phyloP scores from a whole-genome alignment of 1,284 basidiomycete species.

The Marasmius tenuissimus region DNA sequence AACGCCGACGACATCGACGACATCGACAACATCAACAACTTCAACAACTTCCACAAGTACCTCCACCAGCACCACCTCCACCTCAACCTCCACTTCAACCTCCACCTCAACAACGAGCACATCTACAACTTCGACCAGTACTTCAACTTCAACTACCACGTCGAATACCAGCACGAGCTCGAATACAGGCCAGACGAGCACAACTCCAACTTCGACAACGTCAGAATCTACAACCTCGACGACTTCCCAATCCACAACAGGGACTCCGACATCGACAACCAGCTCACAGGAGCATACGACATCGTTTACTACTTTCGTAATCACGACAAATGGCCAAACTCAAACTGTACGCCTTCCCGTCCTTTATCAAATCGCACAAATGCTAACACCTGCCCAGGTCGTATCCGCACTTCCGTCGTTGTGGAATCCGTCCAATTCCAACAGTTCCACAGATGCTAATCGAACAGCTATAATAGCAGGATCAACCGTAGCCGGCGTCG shows the following conservation, averaged over 20 bases:
- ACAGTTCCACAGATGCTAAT: slow-evolving; percentile 8
- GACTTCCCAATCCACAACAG: slow-evolving; percentile 7
- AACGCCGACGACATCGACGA: not conserved
- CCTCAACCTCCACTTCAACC: not conserved
- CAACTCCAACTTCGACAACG: not conserved
- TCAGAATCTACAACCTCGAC: not conserved
- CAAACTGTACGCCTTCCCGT: not conserved
- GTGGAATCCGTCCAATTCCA: slow-evolving; percentile 1
- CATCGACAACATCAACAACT: not conserved
- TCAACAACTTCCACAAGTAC: not conserved
- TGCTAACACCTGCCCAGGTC: slow-evolving; percentile 17
- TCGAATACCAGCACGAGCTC: not conserved
- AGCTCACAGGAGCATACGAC: slow-evolving; percentile 11
- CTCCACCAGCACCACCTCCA: not conserved
- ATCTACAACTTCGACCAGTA: not conserved
- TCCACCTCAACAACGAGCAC: not conserved
- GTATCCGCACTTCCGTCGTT: slow-evolving; percentile 27
- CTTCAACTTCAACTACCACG: not conserved
- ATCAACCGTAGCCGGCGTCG: slow-evolving; percentile 39
- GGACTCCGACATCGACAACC: slow-evolving; percentile 10
- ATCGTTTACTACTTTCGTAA: slow-evolving; percentile 11
- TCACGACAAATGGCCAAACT: slow-evolving; percentile 7
- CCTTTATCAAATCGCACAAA: not conserved
- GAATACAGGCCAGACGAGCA: not conserved
- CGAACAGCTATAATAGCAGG: slow-evolving; percentile 48